Evolutionary conservation across 192 early-diverging fungal genomes (phyloP).

Genomic region (Linnemannia zychae): DNA sequence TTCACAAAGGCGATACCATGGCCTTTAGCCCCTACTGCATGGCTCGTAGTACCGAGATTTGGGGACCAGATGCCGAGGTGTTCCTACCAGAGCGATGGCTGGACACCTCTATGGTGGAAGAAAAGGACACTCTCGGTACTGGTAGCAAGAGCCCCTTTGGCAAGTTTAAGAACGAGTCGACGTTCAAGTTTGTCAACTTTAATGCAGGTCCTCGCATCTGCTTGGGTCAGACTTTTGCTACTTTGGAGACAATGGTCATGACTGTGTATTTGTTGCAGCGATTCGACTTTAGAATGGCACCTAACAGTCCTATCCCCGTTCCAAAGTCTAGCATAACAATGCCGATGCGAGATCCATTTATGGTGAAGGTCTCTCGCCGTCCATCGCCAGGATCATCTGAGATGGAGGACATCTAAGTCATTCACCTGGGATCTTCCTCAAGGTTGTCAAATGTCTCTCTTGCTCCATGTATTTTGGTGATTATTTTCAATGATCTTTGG

Average conservation of each 20-base stretch:
- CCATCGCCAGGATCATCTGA: no score
- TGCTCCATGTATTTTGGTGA: no score
- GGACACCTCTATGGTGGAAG: no score
- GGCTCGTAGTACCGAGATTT: constrained; percentile 64
- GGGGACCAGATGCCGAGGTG: constrained; percentile 61
- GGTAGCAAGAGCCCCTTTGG: constrained; percentile 23
- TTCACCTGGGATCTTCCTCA: no score
- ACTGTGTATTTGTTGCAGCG: constrained; percentile 35
- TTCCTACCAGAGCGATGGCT: constrained; percentile 71
- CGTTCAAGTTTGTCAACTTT: constrained; percentile 67
- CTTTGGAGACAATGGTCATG: constrained; percentile 43
- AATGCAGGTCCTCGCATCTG: constrained; percentile 67
- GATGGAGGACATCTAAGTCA: no score
- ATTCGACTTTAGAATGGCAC: constrained; percentile 44
- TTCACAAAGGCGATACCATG: constrained; percentile 66
- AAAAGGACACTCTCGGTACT: neutral
- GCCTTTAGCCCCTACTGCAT: constrained; percentile 62
- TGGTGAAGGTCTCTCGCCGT: no score
- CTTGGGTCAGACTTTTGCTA: constrained; percentile 53
- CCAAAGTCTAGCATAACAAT: no score
- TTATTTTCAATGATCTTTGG: no score
- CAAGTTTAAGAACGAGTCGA: constrained; percentile 40
- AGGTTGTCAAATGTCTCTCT: no score
- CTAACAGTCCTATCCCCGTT: constrained; percentile 21
- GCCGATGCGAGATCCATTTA: no score